Evolutionary conservation across 257 asterid genomes (phyloP).

Genomic region (Przewalskia tangutica): DNA sequence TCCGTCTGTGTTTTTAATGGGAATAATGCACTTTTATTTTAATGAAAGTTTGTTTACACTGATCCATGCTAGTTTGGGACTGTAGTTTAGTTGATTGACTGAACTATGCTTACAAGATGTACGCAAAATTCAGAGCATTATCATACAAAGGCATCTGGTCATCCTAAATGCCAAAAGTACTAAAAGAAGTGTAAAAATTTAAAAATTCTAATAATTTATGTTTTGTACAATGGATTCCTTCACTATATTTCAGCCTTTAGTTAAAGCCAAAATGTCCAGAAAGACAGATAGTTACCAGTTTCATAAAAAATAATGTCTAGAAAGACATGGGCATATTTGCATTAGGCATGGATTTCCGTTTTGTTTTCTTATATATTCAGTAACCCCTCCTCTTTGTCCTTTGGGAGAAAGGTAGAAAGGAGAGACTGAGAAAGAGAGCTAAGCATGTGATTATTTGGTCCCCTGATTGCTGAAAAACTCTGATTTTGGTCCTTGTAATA

Average conservation of each 20-base stretch:
- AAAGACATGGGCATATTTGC: not conserved
- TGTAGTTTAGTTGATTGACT: not conserved
- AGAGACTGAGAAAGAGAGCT: not conserved
- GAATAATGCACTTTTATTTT: not conserved
- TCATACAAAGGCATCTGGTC: not conserved
- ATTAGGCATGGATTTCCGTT: too few relatives aligned
- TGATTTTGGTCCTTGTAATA: too few relatives aligned
- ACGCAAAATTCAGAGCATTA: not conserved
- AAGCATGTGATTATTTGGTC: too few relatives aligned
- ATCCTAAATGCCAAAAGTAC: not conserved
- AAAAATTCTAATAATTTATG: not conserved
- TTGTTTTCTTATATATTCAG: too few relatives aligned
- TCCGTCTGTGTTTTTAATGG: not conserved
- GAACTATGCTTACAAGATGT: not conserved
- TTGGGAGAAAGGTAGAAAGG: not conserved
- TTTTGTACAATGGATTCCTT: not conserved
- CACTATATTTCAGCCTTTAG: not conserved
- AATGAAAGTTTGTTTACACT: not conserved
- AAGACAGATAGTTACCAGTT: too few relatives aligned
- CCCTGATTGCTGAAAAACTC: too few relatives aligned
- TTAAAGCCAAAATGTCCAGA: not conserved
- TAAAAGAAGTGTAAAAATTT: not conserved
- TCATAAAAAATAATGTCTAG: too few relatives aligned
- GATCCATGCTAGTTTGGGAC: not conserved
- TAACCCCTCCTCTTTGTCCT: too few relatives aligned